These are phyloP conservation scores for Nannochloropsis gaditana DNA, from an alignment of 108 stramenopile genomes.

Conservation along the genomic window DNA sequence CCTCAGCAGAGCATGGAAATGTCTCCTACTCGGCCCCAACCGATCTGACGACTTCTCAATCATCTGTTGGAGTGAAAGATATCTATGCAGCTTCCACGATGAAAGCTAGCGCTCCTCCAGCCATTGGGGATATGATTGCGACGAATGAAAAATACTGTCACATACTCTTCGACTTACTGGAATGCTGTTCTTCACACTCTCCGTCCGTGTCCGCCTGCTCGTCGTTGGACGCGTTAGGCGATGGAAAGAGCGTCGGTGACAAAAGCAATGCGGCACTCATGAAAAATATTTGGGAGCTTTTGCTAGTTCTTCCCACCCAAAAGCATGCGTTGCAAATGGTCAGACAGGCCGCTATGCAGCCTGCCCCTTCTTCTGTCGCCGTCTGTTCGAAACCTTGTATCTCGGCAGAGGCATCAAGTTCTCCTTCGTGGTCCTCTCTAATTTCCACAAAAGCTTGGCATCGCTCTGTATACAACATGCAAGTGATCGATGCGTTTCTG, in stretches of 20 bases:
- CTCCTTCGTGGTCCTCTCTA: conserved; percentile 2
- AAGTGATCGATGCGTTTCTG: conserved; percentile 80
- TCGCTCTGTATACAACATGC: conserved; percentile 79
- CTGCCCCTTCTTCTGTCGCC: neutral
- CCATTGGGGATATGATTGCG: neutral
- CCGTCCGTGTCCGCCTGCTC: neutral
- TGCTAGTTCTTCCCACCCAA: neutral
- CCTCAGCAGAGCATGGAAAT: no score
- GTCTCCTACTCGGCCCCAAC: no score
- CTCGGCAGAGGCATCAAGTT: neutral
- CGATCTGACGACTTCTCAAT: no score
- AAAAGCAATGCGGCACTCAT: neutral
- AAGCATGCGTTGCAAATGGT: neutral
- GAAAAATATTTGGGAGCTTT: neutral
- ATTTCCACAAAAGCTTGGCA: conserved; percentile 51
- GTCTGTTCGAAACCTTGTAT: neutral
- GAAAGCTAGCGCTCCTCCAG: neutral
- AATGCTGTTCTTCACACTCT: neutral
- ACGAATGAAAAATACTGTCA: neutral
- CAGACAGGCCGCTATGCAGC: neutral
- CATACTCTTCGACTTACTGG: neutral
- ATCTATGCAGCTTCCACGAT: no score
- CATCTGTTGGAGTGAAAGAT: no score
- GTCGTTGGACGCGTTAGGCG: neutral
- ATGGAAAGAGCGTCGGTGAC: neutral